Evolutionary conservation across 2,329 filamentous ascomycete genomes (phyloP).

Genomic region (Pyrenophora tritici-repentis): DNA sequence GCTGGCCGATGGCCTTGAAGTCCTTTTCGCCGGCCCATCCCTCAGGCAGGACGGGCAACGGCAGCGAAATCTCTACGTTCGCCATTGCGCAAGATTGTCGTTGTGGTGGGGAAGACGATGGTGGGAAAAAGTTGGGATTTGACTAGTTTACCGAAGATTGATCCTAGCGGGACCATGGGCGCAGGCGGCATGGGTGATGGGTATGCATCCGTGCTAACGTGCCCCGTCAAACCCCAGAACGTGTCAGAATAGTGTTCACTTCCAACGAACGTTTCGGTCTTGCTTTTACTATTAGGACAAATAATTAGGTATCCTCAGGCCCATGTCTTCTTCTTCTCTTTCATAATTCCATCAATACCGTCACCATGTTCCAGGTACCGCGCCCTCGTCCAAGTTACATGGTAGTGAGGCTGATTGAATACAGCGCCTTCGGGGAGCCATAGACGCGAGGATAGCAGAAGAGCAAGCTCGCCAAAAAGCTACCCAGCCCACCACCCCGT

Average conservation of each 20-base stretch:
- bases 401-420: slow-evolving; percentile 27
- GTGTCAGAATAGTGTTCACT: slow-evolving; percentile 11
- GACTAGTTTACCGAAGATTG: slow-evolving; percentile 17
- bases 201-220: slow-evolving; percentile 2
- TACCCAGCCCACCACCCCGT: slow-evolving; percentile 48
- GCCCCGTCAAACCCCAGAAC: slow-evolving; percentile 12
- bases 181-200: too few species aligned
- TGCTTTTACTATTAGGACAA: slow-evolving; percentile 1
- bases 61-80: slow-evolving; percentile 64
- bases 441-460: slow-evolving; percentile 86
- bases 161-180: slow-evolving; percentile 7
- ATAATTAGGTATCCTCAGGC: slow-evolving; percentile 3
- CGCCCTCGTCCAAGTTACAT: not conserved
- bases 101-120: slow-evolving; percentile 11
- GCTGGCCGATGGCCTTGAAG: slow-evolving; percentile 80
- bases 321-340: slow-evolving; percentile 12
- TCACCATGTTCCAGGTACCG: slow-evolving; percentile 45
- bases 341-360: slow-evolving; percentile 15
- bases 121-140: slow-evolving; percentile 15
- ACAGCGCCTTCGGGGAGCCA: slow-evolving; percentile 80
- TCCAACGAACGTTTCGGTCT: not conserved
- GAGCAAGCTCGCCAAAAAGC: slow-evolving; percentile 81
- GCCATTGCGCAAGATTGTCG: slow-evolving; percentile 60
- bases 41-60: slow-evolving; percentile 75
- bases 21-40: slow-evolving; percentile 89